Evolutionary conservation across 768 basidiomycete genomes (phyloP), one percentile per base, ranked within the genome.

Genomic region (Hemileccinum impolitum): DNA sequence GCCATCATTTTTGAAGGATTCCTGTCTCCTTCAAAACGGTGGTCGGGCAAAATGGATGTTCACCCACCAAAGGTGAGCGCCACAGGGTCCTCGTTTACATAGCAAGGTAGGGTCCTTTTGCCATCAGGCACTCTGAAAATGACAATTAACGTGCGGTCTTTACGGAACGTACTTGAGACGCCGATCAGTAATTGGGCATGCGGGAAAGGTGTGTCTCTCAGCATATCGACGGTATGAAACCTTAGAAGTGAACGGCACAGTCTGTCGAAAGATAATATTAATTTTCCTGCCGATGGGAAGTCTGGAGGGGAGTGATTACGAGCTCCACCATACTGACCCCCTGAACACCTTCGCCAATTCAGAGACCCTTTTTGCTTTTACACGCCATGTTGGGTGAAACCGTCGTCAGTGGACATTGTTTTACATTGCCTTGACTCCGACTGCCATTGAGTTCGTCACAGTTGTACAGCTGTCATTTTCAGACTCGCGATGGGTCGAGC

Each of bases 11-110:
- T n/a, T n/a, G 14, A 38, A 36, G 30, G 11, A 17, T 26, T 46
- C 11, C 36, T 40, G 48, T n/a, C 28, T 21, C 34, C 9, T 30
- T 30, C 28, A 30, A 56, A 54, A 62, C 53, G 48, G 57, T 48
- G 48, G 42, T 19, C 39, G 17, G 21, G 5, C 18, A 43, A 21
- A 13, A 45, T 32, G 43, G 17, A 28, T 32, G 53, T 15, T 25
- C 39, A 26, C 7, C 43, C 34, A 18, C n/a, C 19, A 43, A 15
- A 17, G 28, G 28, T n/a, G 19, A n/a, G 19, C 12, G 17, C 43
- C 52, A 58, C 60, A 62, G 60, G 62, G 59, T 49, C 21, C n/a
- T 12, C 8, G 19, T 47, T 48, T 34, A 35, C 51, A 49, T 32
- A 46, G 32, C 25, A 9, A 13, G 8, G 15, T 50, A 49, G 47